Percentiles rank a stretch among this genome's conserved stretches.
Evolutionary conservation across 2,329 filamentous ascomycete species (phyloP).

Genomic region (Colletotrichum eremochloae): DNA sequence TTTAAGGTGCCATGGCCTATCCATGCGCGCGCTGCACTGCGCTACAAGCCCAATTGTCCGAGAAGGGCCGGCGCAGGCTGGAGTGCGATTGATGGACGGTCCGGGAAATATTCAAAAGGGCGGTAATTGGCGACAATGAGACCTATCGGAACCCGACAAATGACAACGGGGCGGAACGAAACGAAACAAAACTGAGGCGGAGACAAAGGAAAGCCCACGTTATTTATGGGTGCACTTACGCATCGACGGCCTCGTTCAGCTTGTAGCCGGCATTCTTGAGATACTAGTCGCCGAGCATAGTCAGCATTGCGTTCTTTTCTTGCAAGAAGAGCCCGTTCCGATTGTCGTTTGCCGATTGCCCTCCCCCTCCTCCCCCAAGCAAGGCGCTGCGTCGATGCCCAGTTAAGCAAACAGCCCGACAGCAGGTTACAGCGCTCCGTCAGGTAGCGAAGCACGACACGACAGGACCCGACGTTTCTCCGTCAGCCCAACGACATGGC

Average conservation of each 20-base stretch:
- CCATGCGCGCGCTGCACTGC: slow-evolving; percentile 32
- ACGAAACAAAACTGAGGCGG: slow-evolving; percentile 15
- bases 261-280: slow-evolving; percentile 64
- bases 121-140: slow-evolving; percentile 15
- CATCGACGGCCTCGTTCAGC: slow-evolving; percentile 67
- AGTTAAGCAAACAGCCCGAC: slow-evolving; percentile 15
- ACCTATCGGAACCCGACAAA: slow-evolving; percentile 10
- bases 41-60: slow-evolving; percentile 46
- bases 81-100: slow-evolving; percentile 32
- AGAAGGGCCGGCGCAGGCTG: slow-evolving; percentile 44
- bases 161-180: slow-evolving; percentile 3
- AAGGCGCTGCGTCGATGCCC: slow-evolving; percentile 8
- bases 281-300: slow-evolving; percentile 52
- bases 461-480: slow-evolving; percentile 27
- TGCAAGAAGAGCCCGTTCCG: background rate
- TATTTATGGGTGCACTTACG: slow-evolving; percentile 60
- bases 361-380: slow-evolving; percentile 24
- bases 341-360: slow-evolving; percentile 1
- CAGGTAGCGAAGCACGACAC: slow-evolving; percentile 21
- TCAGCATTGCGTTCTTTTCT: slow-evolving; percentile 36
- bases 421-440: slow-evolving; percentile 5
- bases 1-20: slow-evolving; percentile 40
- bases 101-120: slow-evolving; percentile 30
- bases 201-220: slow-evolving; percentile 41
- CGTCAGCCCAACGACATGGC: slow-evolving; percentile 8